These are phyloP conservation scores for Aegilops bicornis DNA, from an alignment of 176 grass and related monocot species.

Conservation along the genomic window DNA sequence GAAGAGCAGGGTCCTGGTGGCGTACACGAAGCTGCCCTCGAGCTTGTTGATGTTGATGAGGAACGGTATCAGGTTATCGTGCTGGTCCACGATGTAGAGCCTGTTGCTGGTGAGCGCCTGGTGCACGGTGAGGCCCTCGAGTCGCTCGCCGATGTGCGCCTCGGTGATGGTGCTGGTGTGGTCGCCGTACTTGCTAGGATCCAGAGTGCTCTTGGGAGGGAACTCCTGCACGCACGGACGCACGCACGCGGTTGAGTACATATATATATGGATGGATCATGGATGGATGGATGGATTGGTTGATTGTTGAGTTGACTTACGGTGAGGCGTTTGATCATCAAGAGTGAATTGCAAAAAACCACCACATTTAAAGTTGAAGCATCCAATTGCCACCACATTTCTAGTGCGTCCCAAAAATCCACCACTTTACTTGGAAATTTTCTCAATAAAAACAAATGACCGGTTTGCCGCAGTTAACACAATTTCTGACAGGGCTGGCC, in stretches of 20 bases:
- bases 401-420: too few relatives aligned
- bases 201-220: slow-evolving; percentile 56
- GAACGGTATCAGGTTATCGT: slow-evolving; percentile 66
- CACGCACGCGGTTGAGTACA: too few relatives aligned
- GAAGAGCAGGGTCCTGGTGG: slow-evolving; percentile 48
- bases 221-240: slow-evolving; percentile 31
- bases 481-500: too few relatives aligned
- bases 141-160: slow-evolving; percentile 40
- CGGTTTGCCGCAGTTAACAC: too few relatives aligned
- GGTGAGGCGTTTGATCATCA: too few relatives aligned
- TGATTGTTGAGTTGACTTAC: neutral
- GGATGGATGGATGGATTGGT: too few relatives aligned
- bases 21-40: slow-evolving; percentile 41
- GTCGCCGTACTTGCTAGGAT: slow-evolving; percentile 49
- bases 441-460: too few relatives aligned
- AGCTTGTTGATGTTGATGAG: slow-evolving; percentile 40
- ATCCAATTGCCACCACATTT: too few relatives aligned
- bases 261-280: too few relatives aligned
- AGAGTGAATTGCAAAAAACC: too few relatives aligned
- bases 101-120: slow-evolving; percentile 43
- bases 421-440: too few relatives aligned
- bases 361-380: too few relatives aligned
- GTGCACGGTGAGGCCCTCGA: slow-evolving; percentile 42
- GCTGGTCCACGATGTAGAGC: slow-evolving; percentile 75
- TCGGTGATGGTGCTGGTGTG: slow-evolving; percentile 60